Percentiles rank a stretch among this genome's conserved stretches.
Conservation (phyloP, 768 basidiomycete species). For the Melanogaster broomeanus region DNA sequence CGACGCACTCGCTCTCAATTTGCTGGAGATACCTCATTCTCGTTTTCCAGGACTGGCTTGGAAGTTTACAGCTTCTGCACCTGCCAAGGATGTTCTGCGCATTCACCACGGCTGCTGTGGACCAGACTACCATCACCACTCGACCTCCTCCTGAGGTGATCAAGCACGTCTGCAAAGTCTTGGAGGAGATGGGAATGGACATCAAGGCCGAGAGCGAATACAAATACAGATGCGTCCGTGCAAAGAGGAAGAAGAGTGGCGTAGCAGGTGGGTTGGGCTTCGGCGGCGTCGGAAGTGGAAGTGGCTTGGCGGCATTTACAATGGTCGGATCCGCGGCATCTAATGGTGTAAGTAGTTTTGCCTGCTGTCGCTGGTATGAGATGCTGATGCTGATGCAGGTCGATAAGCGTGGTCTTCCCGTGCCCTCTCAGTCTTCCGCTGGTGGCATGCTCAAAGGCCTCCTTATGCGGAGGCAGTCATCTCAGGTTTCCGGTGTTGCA, state of each 20-base stretch:
- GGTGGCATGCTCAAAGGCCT: constrained; percentile 84
- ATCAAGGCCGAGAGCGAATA: constrained; percentile 87
- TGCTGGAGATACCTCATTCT: constrained; percentile 32
- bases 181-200: constrained; percentile 90
- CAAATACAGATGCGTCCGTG: constrained; percentile 83
- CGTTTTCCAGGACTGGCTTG: constrained; percentile 40
- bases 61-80: constrained; percentile 33
- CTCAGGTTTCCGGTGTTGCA: constrained; percentile 57
- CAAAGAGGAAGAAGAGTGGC: constrained; percentile 67
- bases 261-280: constrained; percentile 44
- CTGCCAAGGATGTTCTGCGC: constrained; percentile 56
- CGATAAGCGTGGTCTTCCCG: constrained; percentile 85
- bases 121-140: constrained; percentile 86
- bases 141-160: constrained; percentile 86
- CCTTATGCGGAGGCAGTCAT: constrained; percentile 88
- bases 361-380: background rate
- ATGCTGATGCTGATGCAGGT: constrained; percentile 49
- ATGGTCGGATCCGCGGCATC: constrained; percentile 83
- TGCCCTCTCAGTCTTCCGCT: constrained; percentile 75
- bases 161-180: constrained; percentile 74
- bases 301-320: constrained; percentile 69
- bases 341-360: constrained; percentile 67
- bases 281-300: constrained; percentile 37
- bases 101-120: constrained; percentile 92
- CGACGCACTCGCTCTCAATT: constrained; percentile 20